A percentile compares a stretch with the other conserved stretches of the same genome.
Evolutionary conservation across 805 yeast genomes (phyloP).

Genomic region (Starmera amethionina): DNA sequence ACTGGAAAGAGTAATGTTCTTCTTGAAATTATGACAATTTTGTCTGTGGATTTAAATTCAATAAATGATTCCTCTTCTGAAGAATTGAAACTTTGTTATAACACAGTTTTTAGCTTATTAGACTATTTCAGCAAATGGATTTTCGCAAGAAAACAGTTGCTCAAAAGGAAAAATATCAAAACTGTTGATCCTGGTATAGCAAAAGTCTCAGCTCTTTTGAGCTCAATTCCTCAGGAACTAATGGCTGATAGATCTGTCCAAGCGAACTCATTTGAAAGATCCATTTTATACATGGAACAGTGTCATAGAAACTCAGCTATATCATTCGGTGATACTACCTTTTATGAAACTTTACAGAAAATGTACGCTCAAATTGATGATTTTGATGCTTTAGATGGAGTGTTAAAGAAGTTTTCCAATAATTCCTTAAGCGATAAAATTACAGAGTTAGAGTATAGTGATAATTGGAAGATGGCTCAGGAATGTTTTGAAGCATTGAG

Average conservation of each 20-base stretch:
- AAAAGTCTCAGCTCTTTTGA: slow-evolving; percentile 38
- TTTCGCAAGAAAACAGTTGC: slow-evolving; percentile 13
- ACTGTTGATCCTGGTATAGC: slow-evolving; percentile 20
- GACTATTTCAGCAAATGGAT: slow-evolving; percentile 82
- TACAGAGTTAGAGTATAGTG: slow-evolving; percentile 72
- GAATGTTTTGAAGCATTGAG: slow-evolving; percentile 71
- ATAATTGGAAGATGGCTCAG: slow-evolving; percentile 80
- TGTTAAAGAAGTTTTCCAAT: slow-evolving; percentile 61
- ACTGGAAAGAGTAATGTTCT: slow-evolving; percentile 34
- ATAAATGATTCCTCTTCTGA: slow-evolving; percentile 48
- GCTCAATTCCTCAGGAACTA: slow-evolving; percentile 50
- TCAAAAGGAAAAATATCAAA: slow-evolving; percentile 12
- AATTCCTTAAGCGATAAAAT: slow-evolving; percentile 67
- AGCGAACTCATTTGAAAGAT: slow-evolving; percentile 79
- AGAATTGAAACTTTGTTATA: slow-evolving; percentile 54
- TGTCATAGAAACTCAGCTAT: slow-evolving; percentile 36
- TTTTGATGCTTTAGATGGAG: slow-evolving; percentile 82
- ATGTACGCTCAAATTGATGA: slow-evolving; percentile 87
- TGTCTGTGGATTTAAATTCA: slow-evolving; percentile 35
- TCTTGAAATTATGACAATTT: slow-evolving; percentile 50
- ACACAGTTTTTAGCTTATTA: slow-evolving; percentile 64
- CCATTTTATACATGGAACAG: slow-evolving; percentile 78
- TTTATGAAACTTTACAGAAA: slow-evolving; percentile 48
- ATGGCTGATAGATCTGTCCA: slow-evolving; percentile 75
- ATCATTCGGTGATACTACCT: slow-evolving; percentile 22